Base-by-base conservation (phyloP, 2,329 filamentous ascomycete species). In the Uncinocarpus reesii region DNA sequence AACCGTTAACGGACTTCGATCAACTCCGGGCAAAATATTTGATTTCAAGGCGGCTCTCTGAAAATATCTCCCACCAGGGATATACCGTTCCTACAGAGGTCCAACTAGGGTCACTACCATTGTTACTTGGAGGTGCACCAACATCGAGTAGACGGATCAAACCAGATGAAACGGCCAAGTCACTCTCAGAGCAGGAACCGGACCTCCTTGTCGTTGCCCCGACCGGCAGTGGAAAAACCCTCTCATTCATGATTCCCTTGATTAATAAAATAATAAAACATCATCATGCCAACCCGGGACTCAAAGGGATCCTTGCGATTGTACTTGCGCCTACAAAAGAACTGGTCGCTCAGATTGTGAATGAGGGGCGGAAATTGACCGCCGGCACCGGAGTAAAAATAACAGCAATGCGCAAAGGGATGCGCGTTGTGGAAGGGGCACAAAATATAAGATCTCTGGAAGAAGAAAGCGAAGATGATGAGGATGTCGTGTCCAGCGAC, bases 181-280 rank as follows among this genome's bases (percentile, higher is more conserved):
- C 48, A 51, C 26, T 24, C 47, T 10, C 43, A n/a, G 40, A 45
- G 15, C 49, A 57, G 18, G 69, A 71, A 10, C 71, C 90, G 3
- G 83, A 98, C 69, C 79, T 98, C 32, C 67, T 98, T 53, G 86
- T 86, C 0, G 81, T 96, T 36, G 92, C 92, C 2, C 92, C 92
- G 1, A 98, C 92, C 0, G 92, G 92, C 20, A 96, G 90, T 63
- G 92, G 92, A 37, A 98, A 98, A 72, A 98, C 92, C 0, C 72
- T 98, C 54, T 87, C 88, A 15, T 98, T 95, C 60, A 67, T 96
- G 58, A 84, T 98, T 35, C 89, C 90, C 0, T 76, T 88, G 2
- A 80, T 98, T 57, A 83, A 94, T 60, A 76, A 78, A 38, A 80
- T 94, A 35, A 71, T 86, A 56, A 72, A 75, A 42, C 61, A 66